Base-by-base conservation (phyloP, 345 rosid species). In the Schrenkiella parvula region DNA sequence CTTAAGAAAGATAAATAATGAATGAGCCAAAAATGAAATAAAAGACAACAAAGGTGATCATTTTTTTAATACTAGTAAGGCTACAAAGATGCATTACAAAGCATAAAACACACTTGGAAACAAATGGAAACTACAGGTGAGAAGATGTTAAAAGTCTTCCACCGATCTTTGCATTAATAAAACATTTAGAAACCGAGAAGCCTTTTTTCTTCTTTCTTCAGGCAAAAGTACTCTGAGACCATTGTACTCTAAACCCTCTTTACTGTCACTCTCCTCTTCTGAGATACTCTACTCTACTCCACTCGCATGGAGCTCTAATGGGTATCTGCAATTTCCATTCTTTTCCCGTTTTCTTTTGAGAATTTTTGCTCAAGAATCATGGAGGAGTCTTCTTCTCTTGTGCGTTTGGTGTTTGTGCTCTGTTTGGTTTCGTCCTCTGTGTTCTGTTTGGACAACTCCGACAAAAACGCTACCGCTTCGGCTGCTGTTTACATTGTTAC, bases 401-500 rank as follows among this genome's bases (percentile, higher is more conserved):
- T 59, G 44, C 74, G 69, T 51, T 59, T 44, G 53, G 44, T 60
- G 72, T 28, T 70, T 61, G 55, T 64, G 32, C 54, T 87, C 44
- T 78, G 81, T 66, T 57, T 82, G 78, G 63, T 55, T 80, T 65
- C 67, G 60, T 58, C 77, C 44, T 43, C 63, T 66, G 48, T 77
- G 75, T 58, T 54, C 34, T 58, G 67, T 76, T 28, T 22, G 4
- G 71, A 59, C n/a, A 80, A 78, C 9, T 66, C 84, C 52, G 82
- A 79, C 77, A 58, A 70, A 8, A 77, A 66, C 31, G 79, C 81
- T 66, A 70, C 84, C 57, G 85, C 64, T 66, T 64, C 65, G 72
- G 38, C 95, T 17, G 85, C 88, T 78, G 89, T 91, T 53, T 91
- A 87, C 78, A 91, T 91, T 77, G 90, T 91, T 37, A 87, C 89